Conservation (phyloP, 2,329 filamentous ascomycete genomes). For the Xylaria arbuscula region DNA sequence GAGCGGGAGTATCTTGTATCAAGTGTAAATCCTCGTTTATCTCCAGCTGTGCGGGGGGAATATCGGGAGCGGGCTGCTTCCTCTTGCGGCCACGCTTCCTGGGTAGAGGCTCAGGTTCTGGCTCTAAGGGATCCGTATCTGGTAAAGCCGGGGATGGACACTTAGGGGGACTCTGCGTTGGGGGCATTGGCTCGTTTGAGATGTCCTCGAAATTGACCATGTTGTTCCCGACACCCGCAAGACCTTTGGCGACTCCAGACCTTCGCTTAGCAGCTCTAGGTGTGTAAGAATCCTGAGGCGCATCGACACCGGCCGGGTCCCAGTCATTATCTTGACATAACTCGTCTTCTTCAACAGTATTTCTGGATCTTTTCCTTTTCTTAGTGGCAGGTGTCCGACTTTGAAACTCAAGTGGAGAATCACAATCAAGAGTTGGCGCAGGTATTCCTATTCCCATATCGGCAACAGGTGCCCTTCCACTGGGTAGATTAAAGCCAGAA, state of each 20-base stretch:
- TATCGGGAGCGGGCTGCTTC: constrained; percentile 42
- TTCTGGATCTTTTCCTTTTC: constrained; percentile 41
- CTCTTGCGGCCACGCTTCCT: constrained; percentile 51
- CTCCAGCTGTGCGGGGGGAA: constrained; percentile 15
- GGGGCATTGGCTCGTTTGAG: constrained; percentile 4
- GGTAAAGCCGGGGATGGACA: not conserved
- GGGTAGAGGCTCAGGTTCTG: constrained; percentile 32
- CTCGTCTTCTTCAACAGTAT: constrained; percentile 46
- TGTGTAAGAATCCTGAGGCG: constrained; percentile 38
- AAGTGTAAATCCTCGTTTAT: constrained; percentile 20
- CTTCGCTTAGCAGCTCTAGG: constrained; percentile 41
- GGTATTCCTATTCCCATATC: constrained; percentile 25
- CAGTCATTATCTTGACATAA: constrained; percentile 41
- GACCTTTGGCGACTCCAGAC: constrained; percentile 17
- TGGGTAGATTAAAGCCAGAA: constrained; percentile 29
- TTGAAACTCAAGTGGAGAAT: constrained; percentile 16
- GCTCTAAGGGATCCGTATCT: constrained; percentile 30
- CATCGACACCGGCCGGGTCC: constrained; percentile 32
- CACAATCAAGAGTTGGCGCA: constrained; percentile 10
- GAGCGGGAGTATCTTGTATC: constrained; percentile 8
- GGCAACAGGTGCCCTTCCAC: constrained; percentile 9
- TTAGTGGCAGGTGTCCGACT: constrained; percentile 30
- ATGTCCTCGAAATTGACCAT: not conserved
- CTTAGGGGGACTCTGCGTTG: constrained; percentile 12
- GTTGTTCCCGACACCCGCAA: constrained; percentile 21